Evolutionary conservation across 2,329 filamentous ascomycete genomes (phyloP).

Genomic region (Shiraia sp.): DNA sequence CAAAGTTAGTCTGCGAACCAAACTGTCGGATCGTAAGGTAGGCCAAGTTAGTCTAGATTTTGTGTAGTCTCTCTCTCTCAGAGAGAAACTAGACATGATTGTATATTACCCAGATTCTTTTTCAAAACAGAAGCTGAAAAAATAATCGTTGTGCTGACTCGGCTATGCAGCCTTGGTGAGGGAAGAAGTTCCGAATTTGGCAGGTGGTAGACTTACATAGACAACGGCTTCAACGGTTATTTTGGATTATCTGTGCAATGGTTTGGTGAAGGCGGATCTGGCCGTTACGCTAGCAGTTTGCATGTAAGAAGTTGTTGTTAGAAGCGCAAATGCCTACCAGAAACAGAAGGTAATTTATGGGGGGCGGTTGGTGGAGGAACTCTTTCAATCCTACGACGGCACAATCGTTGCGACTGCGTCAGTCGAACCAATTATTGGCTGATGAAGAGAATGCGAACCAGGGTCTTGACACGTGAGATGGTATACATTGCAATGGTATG

Average conservation of each 20-base stretch:
- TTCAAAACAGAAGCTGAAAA: slow-evolving; percentile 10
- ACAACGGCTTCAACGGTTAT: slow-evolving; percentile 1
- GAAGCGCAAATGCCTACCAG: slow-evolving; percentile 8
- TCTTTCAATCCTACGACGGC: slow-evolving; percentile 16
- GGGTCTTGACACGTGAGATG: neutral
- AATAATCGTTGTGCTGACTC: neutral
- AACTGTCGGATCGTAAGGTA: slow-evolving; percentile 7
- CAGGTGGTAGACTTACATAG: slow-evolving; percentile 6
- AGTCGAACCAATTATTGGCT: no score
- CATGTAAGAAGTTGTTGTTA: neutral
- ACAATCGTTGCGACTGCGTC: slow-evolving; percentile 5
- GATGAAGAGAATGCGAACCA: neutral
- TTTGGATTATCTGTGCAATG: neutral
- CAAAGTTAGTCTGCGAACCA: slow-evolving; percentile 19
- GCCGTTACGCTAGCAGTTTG: slow-evolving; percentile 2
- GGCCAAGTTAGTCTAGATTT: neutral
- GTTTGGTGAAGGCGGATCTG: neutral
- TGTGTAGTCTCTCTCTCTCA: neutral
- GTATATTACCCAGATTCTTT: slow-evolving; percentile 8
- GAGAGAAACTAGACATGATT: neutral
- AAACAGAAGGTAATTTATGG: slow-evolving; percentile 20
- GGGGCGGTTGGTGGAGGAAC: slow-evolving; percentile 9
- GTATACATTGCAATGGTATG: no score
- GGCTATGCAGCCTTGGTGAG: neutral
- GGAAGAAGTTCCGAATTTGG: slow-evolving; percentile 8